Evolutionary conservation across 2,329 filamentous ascomycete genomes (phyloP).

Genomic region (Pestalotiopsis sp.): DNA sequence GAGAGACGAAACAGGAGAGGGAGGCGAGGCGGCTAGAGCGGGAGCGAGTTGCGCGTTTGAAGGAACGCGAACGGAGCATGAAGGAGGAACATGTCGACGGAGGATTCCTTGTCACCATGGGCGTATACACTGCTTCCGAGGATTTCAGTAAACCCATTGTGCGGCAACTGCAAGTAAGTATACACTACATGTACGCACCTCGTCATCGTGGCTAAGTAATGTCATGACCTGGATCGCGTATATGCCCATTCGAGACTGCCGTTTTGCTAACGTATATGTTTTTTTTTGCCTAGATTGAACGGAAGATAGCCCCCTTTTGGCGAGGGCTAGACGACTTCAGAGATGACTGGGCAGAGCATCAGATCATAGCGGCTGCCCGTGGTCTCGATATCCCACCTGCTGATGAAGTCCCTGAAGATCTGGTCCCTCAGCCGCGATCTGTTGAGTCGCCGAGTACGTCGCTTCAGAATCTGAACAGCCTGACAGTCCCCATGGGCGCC

Average conservation of each 20-base stretch:
- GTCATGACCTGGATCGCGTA: neutral
- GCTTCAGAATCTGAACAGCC: conserved; percentile 65
- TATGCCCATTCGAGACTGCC: neutral
- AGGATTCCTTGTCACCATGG: conserved; percentile 90
- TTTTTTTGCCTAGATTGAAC: conserved; percentile 71
- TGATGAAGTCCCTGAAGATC: conserved; percentile 75
- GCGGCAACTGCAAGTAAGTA: conserved; percentile 81
- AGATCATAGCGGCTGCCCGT: conserved; percentile 88
- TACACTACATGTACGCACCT: neutral
- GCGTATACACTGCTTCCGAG: conserved; percentile 88
- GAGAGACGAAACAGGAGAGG: conserved; percentile 89
- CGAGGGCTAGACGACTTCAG: conserved; percentile 88
- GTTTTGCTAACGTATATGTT: neutral
- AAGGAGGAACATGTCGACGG: conserved; percentile 92
- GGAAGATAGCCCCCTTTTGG: conserved; percentile 93
- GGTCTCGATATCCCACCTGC: conserved; percentile 82
- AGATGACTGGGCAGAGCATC: conserved; percentile 88
- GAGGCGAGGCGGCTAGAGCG: conserved; percentile 85
- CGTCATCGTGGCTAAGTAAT: neutral
- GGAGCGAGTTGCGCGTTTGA: conserved; percentile 73
- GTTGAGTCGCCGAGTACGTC: conserved; percentile 52
- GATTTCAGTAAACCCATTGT: conserved; percentile 91
- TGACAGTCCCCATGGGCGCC: conserved; percentile 79
- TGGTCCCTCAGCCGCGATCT: conserved; percentile 49
- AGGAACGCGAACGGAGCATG: conserved; percentile 89